Conservation (phyloP, 208 protist genomes). For the Wallacemonas sp. region DNA sequence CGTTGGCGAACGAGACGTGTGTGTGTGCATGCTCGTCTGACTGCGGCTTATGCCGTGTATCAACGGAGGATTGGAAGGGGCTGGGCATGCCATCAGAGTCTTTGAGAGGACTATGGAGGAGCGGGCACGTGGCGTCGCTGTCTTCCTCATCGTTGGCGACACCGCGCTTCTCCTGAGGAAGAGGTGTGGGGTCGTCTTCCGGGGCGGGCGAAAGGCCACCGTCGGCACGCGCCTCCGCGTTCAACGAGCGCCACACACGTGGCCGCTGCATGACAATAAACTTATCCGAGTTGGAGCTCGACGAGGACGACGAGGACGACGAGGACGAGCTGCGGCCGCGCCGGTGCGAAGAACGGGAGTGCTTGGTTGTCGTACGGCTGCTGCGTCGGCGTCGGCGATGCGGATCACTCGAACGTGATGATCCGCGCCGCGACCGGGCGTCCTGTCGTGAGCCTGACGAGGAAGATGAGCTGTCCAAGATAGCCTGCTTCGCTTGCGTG, state of each 20-base stretch:
- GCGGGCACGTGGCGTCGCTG: not conserved
- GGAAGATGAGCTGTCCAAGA: conserved; percentile 37
- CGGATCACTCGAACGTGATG: not conserved
- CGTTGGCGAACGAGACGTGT: conserved; percentile 4
- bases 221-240: conserved; percentile 15
- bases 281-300: conserved; percentile 28
- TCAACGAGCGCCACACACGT: conserved; percentile 67
- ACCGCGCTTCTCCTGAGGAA: not conserved
- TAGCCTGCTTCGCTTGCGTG: conserved; percentile 68
- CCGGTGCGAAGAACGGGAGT: conserved; percentile 10
- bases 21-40: conserved; percentile 2
- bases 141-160: conserved; percentile 10
- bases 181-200: not conserved
- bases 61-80: too few relatives aligned
- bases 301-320: conserved; percentile 34
- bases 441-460: conserved; percentile 7
- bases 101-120: not conserved
- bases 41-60: too few relatives aligned
- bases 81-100: too few relatives aligned
- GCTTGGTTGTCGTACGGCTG: conserved; percentile 11
- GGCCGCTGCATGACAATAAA: conserved; percentile 74
- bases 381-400: conserved; percentile 13
- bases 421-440: not conserved
- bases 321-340: conserved; percentile 10
- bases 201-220: conserved; percentile 1